These are phyloP conservation scores for Claviceps spartinae DNA, from an alignment of 2,329 filamentous ascomycete species.

Conservation along the genomic window DNA sequence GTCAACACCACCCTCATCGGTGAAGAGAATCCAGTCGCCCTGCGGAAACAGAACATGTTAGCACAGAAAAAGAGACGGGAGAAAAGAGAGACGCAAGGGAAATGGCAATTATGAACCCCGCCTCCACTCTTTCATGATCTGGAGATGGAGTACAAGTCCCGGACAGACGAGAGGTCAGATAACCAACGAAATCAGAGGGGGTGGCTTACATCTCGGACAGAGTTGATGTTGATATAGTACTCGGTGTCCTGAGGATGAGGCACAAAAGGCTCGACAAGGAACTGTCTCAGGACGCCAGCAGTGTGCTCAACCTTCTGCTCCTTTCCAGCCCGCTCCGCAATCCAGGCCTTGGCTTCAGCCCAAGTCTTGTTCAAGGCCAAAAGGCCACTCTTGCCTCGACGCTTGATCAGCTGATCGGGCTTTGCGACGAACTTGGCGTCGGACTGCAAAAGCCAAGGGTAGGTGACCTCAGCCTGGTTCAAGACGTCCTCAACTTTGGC, in stretches of 20 bases:
- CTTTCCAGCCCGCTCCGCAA: slow-evolving; percentile 86
- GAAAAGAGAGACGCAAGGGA: too few relatives aligned
- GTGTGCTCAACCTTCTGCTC: slow-evolving; percentile 85
- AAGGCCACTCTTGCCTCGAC: slow-evolving; percentile 96
- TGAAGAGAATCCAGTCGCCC: slow-evolving; percentile 99
- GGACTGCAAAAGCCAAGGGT: slow-evolving; percentile 79
- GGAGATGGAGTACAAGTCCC: background rate
- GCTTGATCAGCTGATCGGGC: slow-evolving; percentile 99
- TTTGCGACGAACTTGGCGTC: slow-evolving; percentile 94
- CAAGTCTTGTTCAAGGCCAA: slow-evolving; percentile 95
- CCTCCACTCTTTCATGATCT: background rate
- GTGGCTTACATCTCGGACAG: slow-evolving; percentile 87
- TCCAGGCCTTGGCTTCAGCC: slow-evolving; percentile 86
- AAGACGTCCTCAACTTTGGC: slow-evolving; percentile 71
- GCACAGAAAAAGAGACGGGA: slow-evolving; percentile 4
- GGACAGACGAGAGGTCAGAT: background rate
- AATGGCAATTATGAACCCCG: background rate
- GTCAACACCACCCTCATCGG: slow-evolving; percentile 98
- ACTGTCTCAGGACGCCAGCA: slow-evolving; percentile 78
- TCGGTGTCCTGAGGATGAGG: slow-evolving; percentile 91
- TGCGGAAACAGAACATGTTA: slow-evolving; percentile 26
- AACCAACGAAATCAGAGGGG: background rate
- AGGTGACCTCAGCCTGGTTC: slow-evolving; percentile 89
- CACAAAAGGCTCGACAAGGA: slow-evolving; percentile 96
- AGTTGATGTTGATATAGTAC: slow-evolving; percentile 99